Evolutionary conservation across 129 eudicot genomes (phyloP), one percentile per base, ranked within the genome.

Genomic region (Heracleum sosnowskyi): DNA sequence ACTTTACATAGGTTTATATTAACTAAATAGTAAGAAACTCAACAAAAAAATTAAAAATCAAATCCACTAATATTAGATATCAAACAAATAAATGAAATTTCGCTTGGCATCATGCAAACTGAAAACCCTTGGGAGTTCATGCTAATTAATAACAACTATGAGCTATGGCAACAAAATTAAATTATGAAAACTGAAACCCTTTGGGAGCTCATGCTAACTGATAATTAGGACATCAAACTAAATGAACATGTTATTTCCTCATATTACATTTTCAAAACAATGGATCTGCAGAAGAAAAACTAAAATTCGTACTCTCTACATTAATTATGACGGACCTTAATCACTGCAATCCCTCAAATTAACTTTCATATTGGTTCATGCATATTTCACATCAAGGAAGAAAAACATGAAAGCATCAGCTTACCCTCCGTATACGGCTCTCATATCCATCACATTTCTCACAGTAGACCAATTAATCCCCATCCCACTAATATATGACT

Each of bases 391-490:
- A 57, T 8, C 31, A 57, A 24, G 31, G n/a, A 8, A 8, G 15
- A 8, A 9, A 57, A 22, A 57, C 64, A 57, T 57, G 1, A 24
- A 57, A n/a, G 29, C 15, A 57, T 57, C 9, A n/a, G 29, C 80
- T 77, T 42, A 77, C 80, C 80, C 80, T 41, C 80, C 80, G 22
- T 77, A 77, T 55, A 77, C 34, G 31, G 80, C 36, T 64, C 80
- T 62, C 80, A 77, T 77, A 39, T 77, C 80, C 80, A 77, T 77
- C 22, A 77, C 80, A 64, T 77, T 77, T 39, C 80, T 77, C 62
- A 77, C 80, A 77, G 60, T 88, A 40, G 98, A 85, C 98, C 97
- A 95, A 80, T 90, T 82, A 55, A 95, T 90, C 78, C 94, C 97
- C 73, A 95, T 69, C 45, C 96, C 98, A 34, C 75, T 88, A 18